These are phyloP conservation scores for Apiotrichum gracile DNA, from an alignment of 1,284 basidiomycete genomes.

Conservation along the genomic window DNA sequence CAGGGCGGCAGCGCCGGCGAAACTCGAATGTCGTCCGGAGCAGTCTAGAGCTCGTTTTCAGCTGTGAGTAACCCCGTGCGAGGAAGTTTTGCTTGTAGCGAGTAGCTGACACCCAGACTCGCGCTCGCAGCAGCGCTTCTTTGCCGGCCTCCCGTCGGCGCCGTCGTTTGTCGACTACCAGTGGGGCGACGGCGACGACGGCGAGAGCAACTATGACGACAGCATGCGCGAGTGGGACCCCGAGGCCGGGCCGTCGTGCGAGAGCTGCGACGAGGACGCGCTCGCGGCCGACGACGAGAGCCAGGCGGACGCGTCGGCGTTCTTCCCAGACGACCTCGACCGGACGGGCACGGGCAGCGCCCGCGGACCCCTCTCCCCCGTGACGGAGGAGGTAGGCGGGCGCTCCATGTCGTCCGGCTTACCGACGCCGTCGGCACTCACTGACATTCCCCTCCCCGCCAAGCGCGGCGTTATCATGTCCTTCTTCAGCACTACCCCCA, in stretches of 20 bases:
- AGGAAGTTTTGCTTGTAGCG: neutral
- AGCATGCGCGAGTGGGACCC: slow-evolving; percentile 13
- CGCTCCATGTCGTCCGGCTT: too few species aligned
- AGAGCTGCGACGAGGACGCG: slow-evolving; percentile 18
- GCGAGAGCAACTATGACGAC: slow-evolving; percentile 1
- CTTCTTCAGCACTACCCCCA: slow-evolving; percentile 13
- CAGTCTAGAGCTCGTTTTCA: slow-evolving; percentile 45
- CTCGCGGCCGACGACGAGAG: slow-evolving; percentile 20
- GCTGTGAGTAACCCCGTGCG: slow-evolving; percentile 29
- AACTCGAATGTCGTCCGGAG: slow-evolving; percentile 31
- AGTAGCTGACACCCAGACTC: slow-evolving; percentile 30
- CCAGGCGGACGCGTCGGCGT: slow-evolving; percentile 22
- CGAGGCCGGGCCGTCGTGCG: slow-evolving; percentile 15
- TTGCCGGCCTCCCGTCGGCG: slow-evolving; percentile 33
- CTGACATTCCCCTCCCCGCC: neutral
- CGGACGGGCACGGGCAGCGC: slow-evolving; percentile 2
- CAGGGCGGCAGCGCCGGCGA: neutral
- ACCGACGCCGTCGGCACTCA: neutral
- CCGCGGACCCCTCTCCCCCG: slow-evolving; percentile 3
- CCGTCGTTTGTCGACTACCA: slow-evolving; percentile 42
- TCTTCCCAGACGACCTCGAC: slow-evolving; percentile 13
- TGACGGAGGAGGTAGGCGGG: slow-evolving; percentile 7
- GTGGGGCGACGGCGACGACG: slow-evolving; percentile 8
- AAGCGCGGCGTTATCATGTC: slow-evolving; percentile 13
- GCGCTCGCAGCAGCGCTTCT: slow-evolving; percentile 43